Conservation (phyloP, 768 basidiomycete genomes). For the Agrocybe praecox region DNA sequence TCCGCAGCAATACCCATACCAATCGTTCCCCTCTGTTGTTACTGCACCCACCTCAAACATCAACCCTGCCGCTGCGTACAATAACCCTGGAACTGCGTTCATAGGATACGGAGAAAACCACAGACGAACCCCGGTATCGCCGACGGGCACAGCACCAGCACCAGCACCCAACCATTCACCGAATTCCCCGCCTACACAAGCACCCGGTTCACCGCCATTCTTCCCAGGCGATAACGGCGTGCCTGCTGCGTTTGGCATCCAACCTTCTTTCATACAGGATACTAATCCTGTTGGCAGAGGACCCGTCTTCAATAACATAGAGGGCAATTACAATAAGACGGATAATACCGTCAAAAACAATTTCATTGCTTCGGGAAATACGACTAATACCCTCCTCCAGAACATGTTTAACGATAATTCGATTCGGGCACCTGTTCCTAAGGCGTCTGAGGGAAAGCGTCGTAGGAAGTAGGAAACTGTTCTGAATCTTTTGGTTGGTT, state of each 20-base stretch:
- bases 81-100: too few species aligned
- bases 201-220: background rate
- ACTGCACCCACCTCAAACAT: background rate
- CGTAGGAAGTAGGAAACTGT: too few species aligned
- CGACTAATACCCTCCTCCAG: background rate
- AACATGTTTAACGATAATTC: background rate
- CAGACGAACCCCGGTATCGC: background rate
- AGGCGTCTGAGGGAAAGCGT: too few species aligned
- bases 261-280: background rate
- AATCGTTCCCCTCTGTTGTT: background rate
- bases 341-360: background rate
- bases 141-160: background rate
- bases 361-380: background rate
- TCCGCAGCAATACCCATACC: background rate
- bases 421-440: background rate
- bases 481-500: too few species aligned
- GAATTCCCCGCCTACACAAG: background rate
- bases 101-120: background rate
- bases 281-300: background rate
- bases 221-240: background rate
- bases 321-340: background rate
- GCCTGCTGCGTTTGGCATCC: background rate
- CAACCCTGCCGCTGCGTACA: background rate
- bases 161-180: background rate
- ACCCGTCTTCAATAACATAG: background rate